These are phyloP conservation scores for Udeniomyces megalosporus DNA, from an alignment of 768 basidiomycete species.

Conservation along the genomic window DNA sequence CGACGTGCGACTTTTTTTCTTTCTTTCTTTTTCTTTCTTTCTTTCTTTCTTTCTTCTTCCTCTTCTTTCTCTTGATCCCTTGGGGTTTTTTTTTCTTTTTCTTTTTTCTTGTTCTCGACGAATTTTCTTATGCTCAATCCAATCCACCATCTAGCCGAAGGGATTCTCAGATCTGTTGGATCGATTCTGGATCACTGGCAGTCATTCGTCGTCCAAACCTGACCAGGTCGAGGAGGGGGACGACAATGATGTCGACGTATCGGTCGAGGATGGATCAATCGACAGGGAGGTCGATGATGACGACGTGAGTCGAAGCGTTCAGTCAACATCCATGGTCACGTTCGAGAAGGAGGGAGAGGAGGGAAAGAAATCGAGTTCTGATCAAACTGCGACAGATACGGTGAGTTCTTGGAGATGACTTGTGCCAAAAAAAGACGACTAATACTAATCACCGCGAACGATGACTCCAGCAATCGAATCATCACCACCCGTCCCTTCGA, in stretches of 20 bases:
- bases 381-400: background rate
- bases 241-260: background rate
- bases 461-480: background rate
- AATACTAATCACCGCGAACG: background rate
- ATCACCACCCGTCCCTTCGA: background rate
- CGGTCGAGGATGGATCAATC: background rate
- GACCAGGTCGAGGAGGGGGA: background rate
- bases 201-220: background rate
- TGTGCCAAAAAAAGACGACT: background rate
- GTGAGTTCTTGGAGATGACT: background rate
- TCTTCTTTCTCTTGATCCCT: background rate
- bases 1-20: background rate
- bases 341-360: background rate
- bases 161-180: background rate
- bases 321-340: no score
- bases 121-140: background rate
- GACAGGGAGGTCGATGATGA: background rate
- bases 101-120: background rate
- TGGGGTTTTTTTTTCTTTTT: background rate
- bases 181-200: background rate
- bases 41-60: background rate
- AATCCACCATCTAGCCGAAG: background rate
- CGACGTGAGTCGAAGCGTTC: no score
- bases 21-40: background rate
- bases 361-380: background rate